phyloP scores from a whole-genome alignment of 2,329 filamentous ascomycete genomes.

The Didymella keratinophila region DNA sequence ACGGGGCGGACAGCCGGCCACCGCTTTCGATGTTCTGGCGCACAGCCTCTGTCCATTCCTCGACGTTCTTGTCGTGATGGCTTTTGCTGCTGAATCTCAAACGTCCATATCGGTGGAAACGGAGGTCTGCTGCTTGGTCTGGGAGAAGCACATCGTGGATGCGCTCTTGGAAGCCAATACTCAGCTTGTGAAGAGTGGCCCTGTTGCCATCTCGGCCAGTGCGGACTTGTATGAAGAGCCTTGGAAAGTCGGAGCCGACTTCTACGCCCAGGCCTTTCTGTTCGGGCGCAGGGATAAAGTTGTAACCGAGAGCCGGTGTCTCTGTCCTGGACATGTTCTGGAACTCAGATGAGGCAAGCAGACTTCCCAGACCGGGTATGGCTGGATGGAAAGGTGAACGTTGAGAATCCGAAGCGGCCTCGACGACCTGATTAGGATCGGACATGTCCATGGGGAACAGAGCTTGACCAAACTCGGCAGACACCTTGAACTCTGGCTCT shows the following conservation, averaged over 20 bases:
- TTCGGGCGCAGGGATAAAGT: conserved; percentile 34
- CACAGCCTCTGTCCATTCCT: conserved; percentile 29
- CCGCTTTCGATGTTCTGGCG: conserved; percentile 39
- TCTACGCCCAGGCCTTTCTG: conserved; percentile 16
- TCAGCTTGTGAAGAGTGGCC: conserved; percentile 30
- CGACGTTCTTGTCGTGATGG: conserved; percentile 24
- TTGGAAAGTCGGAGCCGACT: conserved; percentile 32
- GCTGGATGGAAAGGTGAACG: conserved; percentile 27
- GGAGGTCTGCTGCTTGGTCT: conserved; percentile 38
- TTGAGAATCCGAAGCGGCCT: conserved; percentile 9
- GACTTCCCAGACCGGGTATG: conserved; percentile 33
- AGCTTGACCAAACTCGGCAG: conserved; percentile 36
- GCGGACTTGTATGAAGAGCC: conserved; percentile 34
- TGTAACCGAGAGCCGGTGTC: conserved; percentile 32
- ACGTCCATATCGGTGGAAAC: conserved; percentile 31
- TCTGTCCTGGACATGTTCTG: conserved; percentile 15
- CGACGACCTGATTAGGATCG: conserved; percentile 2
- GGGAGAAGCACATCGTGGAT: conserved; percentile 44
- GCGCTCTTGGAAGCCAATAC: conserved; percentile 33
- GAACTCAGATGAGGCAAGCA: conserved; percentile 31
- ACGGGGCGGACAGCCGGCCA: conserved; percentile 40
- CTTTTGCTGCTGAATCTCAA: conserved; percentile 25
- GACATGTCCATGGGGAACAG: conserved; percentile 31
- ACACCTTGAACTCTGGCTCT: conserved; percentile 26
- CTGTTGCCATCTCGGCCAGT: conserved; percentile 21